Evolutionary conservation across 306 rosid species (phyloP), one percentile per base, ranked within the genome.

Genomic region (Corylus americana): DNA sequence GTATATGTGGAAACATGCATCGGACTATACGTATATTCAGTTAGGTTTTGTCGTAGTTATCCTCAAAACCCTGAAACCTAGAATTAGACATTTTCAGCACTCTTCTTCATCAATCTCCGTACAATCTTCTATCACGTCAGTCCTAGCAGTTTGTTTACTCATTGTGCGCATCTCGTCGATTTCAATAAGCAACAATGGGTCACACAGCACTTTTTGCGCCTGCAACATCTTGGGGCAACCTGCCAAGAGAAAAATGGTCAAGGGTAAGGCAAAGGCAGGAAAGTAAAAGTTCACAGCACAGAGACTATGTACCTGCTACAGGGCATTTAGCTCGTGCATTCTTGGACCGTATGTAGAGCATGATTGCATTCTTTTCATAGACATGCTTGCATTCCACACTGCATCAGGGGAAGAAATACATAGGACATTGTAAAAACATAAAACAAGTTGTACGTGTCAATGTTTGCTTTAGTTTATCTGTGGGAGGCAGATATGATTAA

Each of bases 331-430:
- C 70, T 14, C 73, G 83, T 10, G 71, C 25, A 42, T 74, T 47
- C 84, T 86, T 86, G 25, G 81, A 74, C 25, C 12, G 81, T 59
- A 92, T 68, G 79, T 90, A 87, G 47, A 77, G 75, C 87, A 87
- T 76, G 75, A 94, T 78, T 61, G 80, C 77, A 50, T 44, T 42
- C 84, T 86, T 90, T 74, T 91, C 97, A 71, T 94, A 94, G 75
- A 94, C 78, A 85, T 94, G 98, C 90, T 85, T 92, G 80, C 98
- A 94, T 31, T 74, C 85, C 85, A 66, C 39, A 81, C 98, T 94
- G 90, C 87, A 87, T 44, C 59, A 63, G 76, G 20, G 76, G 79
- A 78, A 79, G 68, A 69, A 55, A 87, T 63, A 48, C 68, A 82
- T 47, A 11, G 63, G 58, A 76, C 64, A 51, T 29, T 22, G 39